Evolutionary conservation across 2,329 filamentous ascomycete species (phyloP), one percentile per base, ranked within the genome.

Genomic region (Tolypocladium pustulatum): DNA sequence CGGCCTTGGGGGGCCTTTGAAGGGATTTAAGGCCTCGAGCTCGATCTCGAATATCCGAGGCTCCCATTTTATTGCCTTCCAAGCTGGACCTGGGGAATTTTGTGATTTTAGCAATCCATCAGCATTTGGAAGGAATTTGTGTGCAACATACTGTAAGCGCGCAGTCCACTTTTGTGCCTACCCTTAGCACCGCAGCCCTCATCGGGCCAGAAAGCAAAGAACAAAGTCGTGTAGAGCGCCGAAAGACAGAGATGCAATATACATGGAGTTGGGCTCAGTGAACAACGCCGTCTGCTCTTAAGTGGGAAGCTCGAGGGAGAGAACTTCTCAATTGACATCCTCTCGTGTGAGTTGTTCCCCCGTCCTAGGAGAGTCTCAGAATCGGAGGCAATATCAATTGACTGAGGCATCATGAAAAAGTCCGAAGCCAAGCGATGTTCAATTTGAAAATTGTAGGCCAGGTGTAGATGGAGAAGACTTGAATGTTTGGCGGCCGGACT

Each of bases 51-150:
- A 22, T 10, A 59, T 15, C 17, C 54, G 53, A 13, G 53, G 53
- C 54, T 59, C 57, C 57, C 57, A 59, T 27, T 43, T 41, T 17
- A 59, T 32, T 3, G 57, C 57, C 54, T 59, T 54, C 57, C 53
- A 59, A n/a, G 57, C 57, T 17, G 57, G 57, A 40, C 41, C 57
- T 59, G 27, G 34, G 22, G 32, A 6, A 9, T 5, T 34, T 5
- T 34, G 32, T 34, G 32, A 34, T 34, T 4, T 34, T 34, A 34
- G 32, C 9, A 34, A 40, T 15, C 8, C 38, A 49, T 56, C 25
- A 56, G 55, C 40, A 25, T 17, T 49, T 20, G 25, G 8, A 27
- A 5, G 17, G 20, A 15, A n/a, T 37, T 20, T 4, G 22, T 2
- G 20, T 13, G 4, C 10, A 13, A 55, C 15, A 9, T n/a, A 59